Conservation (phyloP, 2,329 filamentous ascomycete genomes). For the Neurospora sp. region DNA sequence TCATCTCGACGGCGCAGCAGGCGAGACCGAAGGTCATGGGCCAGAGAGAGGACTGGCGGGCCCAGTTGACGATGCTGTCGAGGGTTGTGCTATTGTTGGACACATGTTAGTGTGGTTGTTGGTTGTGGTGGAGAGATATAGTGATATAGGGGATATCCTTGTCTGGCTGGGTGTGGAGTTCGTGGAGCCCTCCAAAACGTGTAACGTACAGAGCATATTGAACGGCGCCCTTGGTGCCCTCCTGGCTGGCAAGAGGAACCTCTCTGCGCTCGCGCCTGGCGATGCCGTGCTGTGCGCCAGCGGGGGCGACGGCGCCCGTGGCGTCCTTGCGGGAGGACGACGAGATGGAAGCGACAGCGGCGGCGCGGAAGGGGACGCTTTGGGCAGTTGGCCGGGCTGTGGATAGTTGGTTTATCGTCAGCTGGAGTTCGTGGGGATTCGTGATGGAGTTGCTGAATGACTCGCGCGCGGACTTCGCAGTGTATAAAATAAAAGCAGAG, state of each 20-base stretch:
- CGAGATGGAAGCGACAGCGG: conserved; percentile 52
- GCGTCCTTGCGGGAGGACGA: conserved; percentile 56
- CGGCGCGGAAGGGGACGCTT: conserved; percentile 51
- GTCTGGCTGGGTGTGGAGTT: conserved; percentile 19
- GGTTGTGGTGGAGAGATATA: background rate
- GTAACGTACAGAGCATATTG: conserved; percentile 75
- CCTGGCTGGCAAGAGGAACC: conserved; percentile 68
- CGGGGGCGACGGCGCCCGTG: conserved; percentile 36
- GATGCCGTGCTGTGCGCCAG: conserved; percentile 40
- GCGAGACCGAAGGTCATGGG: conserved; percentile 82
- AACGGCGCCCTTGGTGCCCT: conserved; percentile 66
- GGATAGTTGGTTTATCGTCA: conserved; percentile 5
- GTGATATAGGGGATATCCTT: conserved; percentile 38
- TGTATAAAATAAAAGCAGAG: background rate
- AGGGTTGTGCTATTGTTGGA: conserved; percentile 52
- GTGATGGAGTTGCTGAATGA: background rate
- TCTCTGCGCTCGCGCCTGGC: conserved; percentile 51
- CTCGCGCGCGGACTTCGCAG: background rate
- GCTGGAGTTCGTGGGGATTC: background rate
- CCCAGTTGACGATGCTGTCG: conserved; percentile 76
- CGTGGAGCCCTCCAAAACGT: background rate
- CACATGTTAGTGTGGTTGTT: background rate
- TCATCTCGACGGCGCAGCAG: conserved; percentile 88
- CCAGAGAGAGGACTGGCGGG: conserved; percentile 75
- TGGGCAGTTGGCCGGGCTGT: conserved; percentile 59